Evolutionary conservation across 176 grass and related monocot species (phyloP).

Genomic region (Bolboschoenus planiculmis): DNA sequence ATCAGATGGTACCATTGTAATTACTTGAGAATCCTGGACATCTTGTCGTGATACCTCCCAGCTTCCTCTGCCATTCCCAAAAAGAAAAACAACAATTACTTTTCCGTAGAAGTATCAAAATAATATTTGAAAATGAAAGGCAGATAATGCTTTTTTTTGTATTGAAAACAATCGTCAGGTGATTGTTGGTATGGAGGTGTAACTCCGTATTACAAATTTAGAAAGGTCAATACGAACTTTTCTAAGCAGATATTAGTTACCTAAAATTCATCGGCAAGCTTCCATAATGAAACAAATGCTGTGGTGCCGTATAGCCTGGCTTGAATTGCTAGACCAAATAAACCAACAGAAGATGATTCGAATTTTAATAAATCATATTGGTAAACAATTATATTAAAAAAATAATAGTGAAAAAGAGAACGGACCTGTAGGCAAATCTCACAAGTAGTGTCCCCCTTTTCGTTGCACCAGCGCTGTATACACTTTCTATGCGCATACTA

Average conservation of each 20-base stretch:
- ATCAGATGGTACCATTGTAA: conserved; percentile 73
- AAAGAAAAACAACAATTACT: conserved; percentile 13
- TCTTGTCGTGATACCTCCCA: conserved; percentile 69
- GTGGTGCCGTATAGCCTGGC: conserved; percentile 72
- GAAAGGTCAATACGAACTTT: neutral
- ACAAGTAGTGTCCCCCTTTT: conserved; percentile 82
- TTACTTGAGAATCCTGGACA: conserved; percentile 53
- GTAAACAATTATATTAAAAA: neutral
- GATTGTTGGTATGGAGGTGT: neutral
- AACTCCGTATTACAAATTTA: neutral
- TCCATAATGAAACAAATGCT: conserved; percentile 75
- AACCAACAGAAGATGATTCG: conserved; percentile 15
- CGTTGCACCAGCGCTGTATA: conserved; percentile 87
- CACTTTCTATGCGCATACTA: conserved; percentile 90
- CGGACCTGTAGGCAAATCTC: conserved; percentile 95
- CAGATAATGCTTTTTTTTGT: neutral
- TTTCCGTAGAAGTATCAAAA: neutral
- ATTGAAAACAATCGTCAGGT: conserved; percentile 9
- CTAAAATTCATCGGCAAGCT: conserved; percentile 95
- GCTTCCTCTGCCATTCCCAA: conserved; percentile 41
- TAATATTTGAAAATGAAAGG: neutral
- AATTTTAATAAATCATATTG: neutral
- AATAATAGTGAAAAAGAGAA: neutral
- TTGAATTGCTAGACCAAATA: conserved; percentile 65
- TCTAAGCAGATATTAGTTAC: conserved; percentile 20